Evolutionary conservation across 768 basidiomycete species (phyloP), one percentile per base, ranked within the genome.

Genomic region (Ephemerocybe angulata): DNA sequence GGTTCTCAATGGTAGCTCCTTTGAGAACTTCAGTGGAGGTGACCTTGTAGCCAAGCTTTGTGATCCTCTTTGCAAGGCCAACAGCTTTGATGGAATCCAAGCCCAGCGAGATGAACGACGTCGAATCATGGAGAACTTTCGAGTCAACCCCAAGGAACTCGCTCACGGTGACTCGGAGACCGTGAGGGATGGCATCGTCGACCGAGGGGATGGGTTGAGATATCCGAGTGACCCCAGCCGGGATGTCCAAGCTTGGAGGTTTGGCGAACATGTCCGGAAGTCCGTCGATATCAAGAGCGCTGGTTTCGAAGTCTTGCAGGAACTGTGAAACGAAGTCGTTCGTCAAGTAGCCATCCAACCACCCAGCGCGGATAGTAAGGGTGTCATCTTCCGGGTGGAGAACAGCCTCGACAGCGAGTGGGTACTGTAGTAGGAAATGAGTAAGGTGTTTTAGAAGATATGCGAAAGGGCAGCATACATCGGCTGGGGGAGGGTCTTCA

Each of bases 51-150:
- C 75, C 76, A 19, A 63, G 62, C 52, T 64, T 64, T 21, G 63
- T 63, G 12, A 80, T 59, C 10, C 53, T 30, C 49, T 67, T 72
- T 28, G 76, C 69, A 31, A 80, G 62, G 2, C 76, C 76, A 10
- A 80, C 72, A 0, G 78, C 72, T 55, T 71, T 73, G 55, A 80
- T 74, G 6, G 78, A 80, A 57, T 80, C 78, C 28, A 80, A 59
- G 7, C 78, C 78, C 50, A 80, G 62, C 4, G 78, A 72, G 12
- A 80, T 62, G 25, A 80, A 68, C 3, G 79, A 78, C 10, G 67
- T 65, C 12, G 57, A 60, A 15, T 63, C 53, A 12, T 56, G 59
- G 21, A 72, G 22, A 15, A 68, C 37, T 1, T 44, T 37, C 15
- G 62, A 51, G 25, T 62, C 47, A 21, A 72, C 54, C 17, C 59